Percentiles rank a stretch among this genome's conserved stretches.
Evolutionary conservation across 768 basidiomycete genomes (phyloP).

Genomic region (Lactarius psammicola): DNA sequence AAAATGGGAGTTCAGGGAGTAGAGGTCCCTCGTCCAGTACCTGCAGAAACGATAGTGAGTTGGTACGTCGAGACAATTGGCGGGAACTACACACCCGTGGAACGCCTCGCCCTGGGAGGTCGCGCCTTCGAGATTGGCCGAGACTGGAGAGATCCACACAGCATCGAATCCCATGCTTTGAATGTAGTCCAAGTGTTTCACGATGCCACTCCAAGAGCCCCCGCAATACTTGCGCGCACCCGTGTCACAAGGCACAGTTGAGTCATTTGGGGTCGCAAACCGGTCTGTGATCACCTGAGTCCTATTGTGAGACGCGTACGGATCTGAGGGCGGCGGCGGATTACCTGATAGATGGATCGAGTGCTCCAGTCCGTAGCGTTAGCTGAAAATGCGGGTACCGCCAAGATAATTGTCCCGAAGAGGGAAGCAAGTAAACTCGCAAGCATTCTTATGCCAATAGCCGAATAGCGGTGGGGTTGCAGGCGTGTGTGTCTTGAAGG

Average conservation of each 20-base stretch:
- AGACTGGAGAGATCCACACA: slow-evolving; percentile 57
- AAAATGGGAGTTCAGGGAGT: slow-evolving; percentile 51
- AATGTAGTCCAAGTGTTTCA: slow-evolving; percentile 59
- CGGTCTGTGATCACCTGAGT: slow-evolving; percentile 53
- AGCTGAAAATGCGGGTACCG: slow-evolving; percentile 36
- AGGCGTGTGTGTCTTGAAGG: slow-evolving; percentile 7
- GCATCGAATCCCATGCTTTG: slow-evolving; percentile 61
- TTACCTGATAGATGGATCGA: slow-evolving; percentile 55
- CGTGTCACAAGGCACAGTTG: slow-evolving; percentile 45
- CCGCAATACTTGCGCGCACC: slow-evolving; percentile 52
- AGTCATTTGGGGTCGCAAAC: slow-evolving; percentile 50
- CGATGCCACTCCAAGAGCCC: slow-evolving; percentile 54
- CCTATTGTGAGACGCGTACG: background rate
- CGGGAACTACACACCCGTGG: slow-evolving; percentile 43
- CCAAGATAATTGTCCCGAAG: slow-evolving; percentile 9
- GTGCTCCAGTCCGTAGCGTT: slow-evolving; percentile 50
- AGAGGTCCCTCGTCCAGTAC: slow-evolving; percentile 54
- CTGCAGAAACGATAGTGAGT: slow-evolving; percentile 26
- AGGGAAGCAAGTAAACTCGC: background rate
- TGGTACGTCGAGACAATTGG: background rate
- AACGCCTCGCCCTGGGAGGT: slow-evolving; percentile 55
- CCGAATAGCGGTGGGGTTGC: background rate
- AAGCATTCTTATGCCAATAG: slow-evolving; percentile 6
- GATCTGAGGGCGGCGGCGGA: slow-evolving; percentile 4
- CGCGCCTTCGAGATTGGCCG: slow-evolving; percentile 47